Conservation (phyloP, 176 grass and related monocot genomes). For the Puccinellia tenuiflora region DNA sequence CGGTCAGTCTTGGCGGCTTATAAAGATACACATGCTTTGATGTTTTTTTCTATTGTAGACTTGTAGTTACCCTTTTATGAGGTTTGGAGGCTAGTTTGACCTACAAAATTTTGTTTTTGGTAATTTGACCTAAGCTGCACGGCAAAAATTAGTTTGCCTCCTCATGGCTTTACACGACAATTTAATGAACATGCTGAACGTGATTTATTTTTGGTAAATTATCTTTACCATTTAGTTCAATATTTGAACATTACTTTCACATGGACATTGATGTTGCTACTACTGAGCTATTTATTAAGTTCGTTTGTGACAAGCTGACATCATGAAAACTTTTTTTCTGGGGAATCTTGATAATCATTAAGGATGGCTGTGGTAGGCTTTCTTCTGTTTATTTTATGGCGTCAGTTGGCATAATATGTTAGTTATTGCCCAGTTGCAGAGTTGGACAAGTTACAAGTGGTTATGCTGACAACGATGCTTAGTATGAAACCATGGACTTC, state of each 20-base stretch:
- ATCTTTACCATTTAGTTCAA: background rate
- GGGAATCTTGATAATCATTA: background rate
- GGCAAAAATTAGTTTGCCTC: background rate
- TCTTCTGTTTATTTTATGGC: background rate
- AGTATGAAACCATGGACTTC: background rate
- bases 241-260: background rate
- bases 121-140: background rate
- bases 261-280: background rate
- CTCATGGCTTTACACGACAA: background rate
- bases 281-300: background rate
- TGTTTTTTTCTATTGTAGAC: background rate
- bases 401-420: background rate
- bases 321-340: background rate
- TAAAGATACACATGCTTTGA: background rate
- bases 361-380: background rate
- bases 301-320: background rate
- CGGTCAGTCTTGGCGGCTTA: background rate
- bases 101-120: background rate
- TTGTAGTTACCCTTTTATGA: background rate
- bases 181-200: background rate
- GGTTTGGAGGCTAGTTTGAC: background rate
- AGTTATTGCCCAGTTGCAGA: constrained; percentile 3
- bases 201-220: background rate
- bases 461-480: background rate
- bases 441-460: background rate